A percentile compares a stretch with the other conserved stretches of the same genome.
Evolutionary conservation across 179 eudicot genomes (phyloP).

Genomic region (Beta macrorhiza): DNA sequence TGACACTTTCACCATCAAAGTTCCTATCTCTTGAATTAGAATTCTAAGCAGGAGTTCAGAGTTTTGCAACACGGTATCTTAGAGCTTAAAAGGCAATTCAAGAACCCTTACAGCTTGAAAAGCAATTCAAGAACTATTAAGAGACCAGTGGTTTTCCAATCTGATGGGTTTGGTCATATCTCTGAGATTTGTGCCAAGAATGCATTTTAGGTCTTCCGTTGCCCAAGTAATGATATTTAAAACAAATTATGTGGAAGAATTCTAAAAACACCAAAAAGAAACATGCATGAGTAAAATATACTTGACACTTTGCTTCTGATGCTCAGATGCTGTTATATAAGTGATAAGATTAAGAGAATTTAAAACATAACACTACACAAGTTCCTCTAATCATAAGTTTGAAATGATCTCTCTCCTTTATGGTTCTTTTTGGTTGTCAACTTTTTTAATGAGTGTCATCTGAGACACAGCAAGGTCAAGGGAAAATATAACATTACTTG

Average conservation of each 20-base stretch:
- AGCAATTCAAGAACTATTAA: neutral
- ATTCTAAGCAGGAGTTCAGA: neutral
- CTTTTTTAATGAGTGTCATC: neutral
- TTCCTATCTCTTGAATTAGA: neutral
- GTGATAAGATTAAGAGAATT: neutral
- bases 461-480: constrained; percentile 5
- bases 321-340: neutral
- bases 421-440: neutral
- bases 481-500: neutral
- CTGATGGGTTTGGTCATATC: neutral
- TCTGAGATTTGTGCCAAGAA: neutral
- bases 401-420: constrained; percentile 3
- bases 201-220: neutral
- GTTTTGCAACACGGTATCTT: neutral
- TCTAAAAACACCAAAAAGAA: neutral
- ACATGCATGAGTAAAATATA: neutral
- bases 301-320: neutral
- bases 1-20: neutral
- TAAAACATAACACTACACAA: neutral
- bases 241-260: neutral
- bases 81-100: neutral
- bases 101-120: neutral
- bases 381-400: neutral
- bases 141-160: neutral
- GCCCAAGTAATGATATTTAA: neutral